Percentiles rank a stretch among this genome's conserved stretches.
Evolutionary conservation across 352 stramenopile genomes (phyloP).

Genomic region (Globisporangium spiculum): DNA sequence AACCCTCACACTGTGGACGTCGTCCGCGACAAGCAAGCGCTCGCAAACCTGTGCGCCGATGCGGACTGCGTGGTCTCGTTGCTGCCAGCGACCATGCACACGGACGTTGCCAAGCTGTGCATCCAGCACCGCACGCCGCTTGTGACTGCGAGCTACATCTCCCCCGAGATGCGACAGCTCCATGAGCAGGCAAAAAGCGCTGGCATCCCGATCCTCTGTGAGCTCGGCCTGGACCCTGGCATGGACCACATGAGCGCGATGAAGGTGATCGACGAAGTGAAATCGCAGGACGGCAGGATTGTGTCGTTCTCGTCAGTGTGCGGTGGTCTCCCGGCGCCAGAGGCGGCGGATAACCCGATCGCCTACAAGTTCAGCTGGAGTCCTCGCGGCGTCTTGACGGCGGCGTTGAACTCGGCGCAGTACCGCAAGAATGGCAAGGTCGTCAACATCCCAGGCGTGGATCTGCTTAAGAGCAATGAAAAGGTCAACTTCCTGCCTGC

Average conservation of each 20-base stretch:
- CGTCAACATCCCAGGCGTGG: slow-evolving; percentile 81
- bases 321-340: slow-evolving; percentile 92
- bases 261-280: slow-evolving; percentile 96
- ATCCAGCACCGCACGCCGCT: slow-evolving; percentile 86
- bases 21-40: slow-evolving; percentile 42
- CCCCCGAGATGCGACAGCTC: slow-evolving; percentile 89
- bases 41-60: slow-evolving; percentile 67
- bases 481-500: slow-evolving; percentile 86
- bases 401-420: slow-evolving; percentile 87
- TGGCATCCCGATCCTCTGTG: slow-evolving; percentile 93
- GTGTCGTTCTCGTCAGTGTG: slow-evolving; percentile 93
- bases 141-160: slow-evolving; percentile 96
- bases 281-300: slow-evolving; percentile 86
- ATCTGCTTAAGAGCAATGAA: slow-evolving; percentile 86
- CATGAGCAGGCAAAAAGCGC: slow-evolving; percentile 65
- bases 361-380: slow-evolving; percentile 98
- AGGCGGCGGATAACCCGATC: slow-evolving; percentile 94
- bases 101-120: slow-evolving; percentile 83
- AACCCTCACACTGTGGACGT: slow-evolving; percentile 84
- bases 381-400: slow-evolving; percentile 92
- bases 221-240: slow-evolving; percentile 94
- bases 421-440: slow-evolving; percentile 86
- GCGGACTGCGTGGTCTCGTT: slow-evolving; percentile 94
- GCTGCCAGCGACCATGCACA: slow-evolving; percentile 93
- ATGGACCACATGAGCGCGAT: slow-evolving; percentile 98